Evolutionary conservation across 345 rosid species (phyloP).

Genomic region (Mercurialis annua): DNA sequence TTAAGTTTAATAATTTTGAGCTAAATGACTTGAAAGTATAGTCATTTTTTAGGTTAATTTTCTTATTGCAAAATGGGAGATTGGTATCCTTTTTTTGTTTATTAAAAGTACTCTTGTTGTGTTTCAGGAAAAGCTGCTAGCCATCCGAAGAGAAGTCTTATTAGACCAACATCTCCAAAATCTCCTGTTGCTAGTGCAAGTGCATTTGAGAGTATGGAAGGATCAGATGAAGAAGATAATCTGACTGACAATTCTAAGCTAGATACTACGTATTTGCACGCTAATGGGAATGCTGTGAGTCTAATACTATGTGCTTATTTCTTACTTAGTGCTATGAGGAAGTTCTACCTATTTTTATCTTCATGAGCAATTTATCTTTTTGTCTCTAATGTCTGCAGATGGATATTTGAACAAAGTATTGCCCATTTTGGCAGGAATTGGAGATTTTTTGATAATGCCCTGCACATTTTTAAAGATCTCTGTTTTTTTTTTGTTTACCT

Average conservation of each 20-base stretch:
- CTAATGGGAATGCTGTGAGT: conserved; percentile 83
- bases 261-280: conserved; percentile 57
- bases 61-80: not conserved
- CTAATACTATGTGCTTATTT: conserved; percentile 9
- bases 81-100: conserved; percentile 6
- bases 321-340: not conserved
- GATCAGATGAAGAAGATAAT: conserved; percentile 90
- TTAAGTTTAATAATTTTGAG: not conserved
- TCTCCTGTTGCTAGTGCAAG: conserved; percentile 95
- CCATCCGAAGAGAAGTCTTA: conserved; percentile 57
- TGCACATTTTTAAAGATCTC: conserved; percentile 15
- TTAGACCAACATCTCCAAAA: conserved; percentile 82
- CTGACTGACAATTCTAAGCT: conserved; percentile 55
- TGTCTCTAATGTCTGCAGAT: not conserved
- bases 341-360: not conserved
- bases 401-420: not conserved
- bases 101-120: not conserved
- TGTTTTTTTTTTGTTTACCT: conserved; percentile 6
- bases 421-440: not conserved
- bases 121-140: conserved; percentile 60
- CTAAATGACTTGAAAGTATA: not conserved
- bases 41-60: not conserved
- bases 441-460: not conserved
- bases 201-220: conserved; percentile 89
- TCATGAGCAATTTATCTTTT: not conserved